Evolutionary conservation across 2,329 filamentous ascomycete genomes (phyloP).

Genomic region (Phoma sp.): DNA sequence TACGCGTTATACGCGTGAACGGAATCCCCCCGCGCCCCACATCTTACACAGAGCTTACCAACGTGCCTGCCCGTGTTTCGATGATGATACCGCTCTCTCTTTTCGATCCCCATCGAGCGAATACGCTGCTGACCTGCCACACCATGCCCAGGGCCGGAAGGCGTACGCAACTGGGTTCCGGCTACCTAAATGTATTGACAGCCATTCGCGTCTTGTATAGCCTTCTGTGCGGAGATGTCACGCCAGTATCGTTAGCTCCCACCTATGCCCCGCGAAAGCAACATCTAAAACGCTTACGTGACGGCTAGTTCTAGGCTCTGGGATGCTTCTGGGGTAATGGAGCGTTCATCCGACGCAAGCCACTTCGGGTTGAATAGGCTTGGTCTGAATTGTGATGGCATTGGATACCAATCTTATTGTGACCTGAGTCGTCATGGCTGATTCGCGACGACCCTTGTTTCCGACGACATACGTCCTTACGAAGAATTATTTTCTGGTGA

Average conservation of each 20-base stretch:
- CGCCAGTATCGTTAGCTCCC: slow-evolving; percentile 22
- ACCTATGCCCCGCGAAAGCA: slow-evolving; percentile 24
- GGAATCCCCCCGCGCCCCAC: slow-evolving; percentile 11
- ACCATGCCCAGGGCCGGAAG: slow-evolving; percentile 16
- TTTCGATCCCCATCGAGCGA: neutral
- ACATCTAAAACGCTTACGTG: slow-evolving; percentile 14
- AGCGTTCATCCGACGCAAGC: slow-evolving; percentile 33
- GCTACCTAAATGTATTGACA: slow-evolving; percentile 9
- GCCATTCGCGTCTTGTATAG: slow-evolving; percentile 18
- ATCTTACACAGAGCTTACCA: slow-evolving; percentile 12
- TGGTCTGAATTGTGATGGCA: slow-evolving; percentile 3
- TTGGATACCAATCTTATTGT: neutral
- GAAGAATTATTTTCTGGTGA: slow-evolving; percentile 8
- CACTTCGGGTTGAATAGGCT: slow-evolving; percentile 27
- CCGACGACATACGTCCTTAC: neutral
- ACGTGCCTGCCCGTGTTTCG: neutral
- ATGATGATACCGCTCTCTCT: neutral
- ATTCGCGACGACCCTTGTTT: neutral
- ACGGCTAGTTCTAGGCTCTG: slow-evolving; percentile 16
- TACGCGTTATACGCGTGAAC: neutral
- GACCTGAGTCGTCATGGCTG: neutral
- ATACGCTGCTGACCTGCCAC: slow-evolving; percentile 13
- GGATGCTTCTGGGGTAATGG: slow-evolving; percentile 30
- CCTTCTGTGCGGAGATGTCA: slow-evolving; percentile 34
- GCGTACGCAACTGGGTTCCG: slow-evolving; percentile 6